Evolutionary conservation across 768 basidiomycete species (phyloP).

Genomic region (Terana coerulea): DNA sequence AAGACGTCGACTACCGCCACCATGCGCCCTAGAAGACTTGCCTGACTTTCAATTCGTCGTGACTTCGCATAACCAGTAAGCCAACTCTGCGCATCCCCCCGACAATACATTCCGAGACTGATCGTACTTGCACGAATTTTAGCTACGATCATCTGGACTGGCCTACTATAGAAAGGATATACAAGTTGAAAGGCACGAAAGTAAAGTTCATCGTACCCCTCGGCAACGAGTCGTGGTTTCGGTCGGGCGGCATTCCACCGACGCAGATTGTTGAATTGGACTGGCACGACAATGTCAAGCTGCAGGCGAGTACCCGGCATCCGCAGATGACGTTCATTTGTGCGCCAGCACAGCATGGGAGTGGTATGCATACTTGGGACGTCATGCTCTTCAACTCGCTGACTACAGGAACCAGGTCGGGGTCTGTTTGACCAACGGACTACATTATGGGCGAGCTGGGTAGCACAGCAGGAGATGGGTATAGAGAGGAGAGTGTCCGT

Average conservation of each 20-base stretch:
- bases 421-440: conserved; percentile 29
- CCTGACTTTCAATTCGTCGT: conserved; percentile 37
- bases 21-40: conserved; percentile 34
- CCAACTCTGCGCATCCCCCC: background rate
- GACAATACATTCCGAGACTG: background rate
- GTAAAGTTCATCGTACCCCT: conserved; percentile 36
- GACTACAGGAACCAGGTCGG: conserved; percentile 26
- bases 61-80: conserved; percentile 43
- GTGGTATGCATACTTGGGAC: conserved; percentile 25
- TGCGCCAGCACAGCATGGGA: conserved; percentile 40
- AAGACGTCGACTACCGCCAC: conserved; percentile 29
- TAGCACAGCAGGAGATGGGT: conserved; percentile 27
- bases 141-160: conserved; percentile 44
- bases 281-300: conserved; percentile 36
- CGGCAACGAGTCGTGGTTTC: conserved; percentile 29
- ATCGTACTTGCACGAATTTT: too few species aligned
- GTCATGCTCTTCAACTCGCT: background rate
- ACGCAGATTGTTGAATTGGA: conserved; percentile 34
- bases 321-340: conserved; percentile 30
- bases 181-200: conserved; percentile 15
- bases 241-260: conserved; percentile 27
- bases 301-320: conserved; percentile 13
- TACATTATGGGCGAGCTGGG: conserved; percentile 40
- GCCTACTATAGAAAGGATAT: conserved; percentile 27
- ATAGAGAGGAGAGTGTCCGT: conserved; percentile 17